Evolutionary conservation across 1,284 basidiomycete genomes (phyloP).

Genomic region (Heterobasidion annosum): DNA sequence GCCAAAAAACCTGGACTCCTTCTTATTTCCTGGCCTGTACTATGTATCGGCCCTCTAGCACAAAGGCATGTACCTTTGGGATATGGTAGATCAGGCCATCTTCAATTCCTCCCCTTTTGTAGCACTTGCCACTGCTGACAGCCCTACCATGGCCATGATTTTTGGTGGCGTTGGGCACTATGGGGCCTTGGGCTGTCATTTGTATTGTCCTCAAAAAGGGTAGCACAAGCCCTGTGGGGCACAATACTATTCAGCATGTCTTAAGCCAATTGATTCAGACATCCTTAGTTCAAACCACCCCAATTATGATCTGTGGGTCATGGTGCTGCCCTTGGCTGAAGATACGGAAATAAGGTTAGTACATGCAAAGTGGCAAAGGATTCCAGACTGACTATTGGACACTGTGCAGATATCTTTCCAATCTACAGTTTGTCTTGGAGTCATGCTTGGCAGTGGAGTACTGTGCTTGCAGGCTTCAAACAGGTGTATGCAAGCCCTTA

Average conservation of each 20-base stretch:
- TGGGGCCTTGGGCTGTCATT: conserved; percentile 20
- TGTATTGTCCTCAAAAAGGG: conserved; percentile 21
- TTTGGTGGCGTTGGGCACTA: conserved; percentile 23
- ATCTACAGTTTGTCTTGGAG: too few species aligned
- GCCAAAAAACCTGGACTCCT: conserved; percentile 10
- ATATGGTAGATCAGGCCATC: background rate
- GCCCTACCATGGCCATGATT: conserved; percentile 14
- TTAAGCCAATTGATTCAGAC: conserved; percentile 15
- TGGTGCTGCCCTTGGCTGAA: too few species aligned
- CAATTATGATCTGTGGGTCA: conserved; percentile 18
- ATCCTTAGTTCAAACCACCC: conserved; percentile 19
- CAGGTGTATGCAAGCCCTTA: too few species aligned
- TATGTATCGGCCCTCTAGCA: background rate
- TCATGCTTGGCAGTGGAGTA: too few species aligned
- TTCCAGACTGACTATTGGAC: too few species aligned
- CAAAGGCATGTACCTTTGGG: conserved; percentile 3
- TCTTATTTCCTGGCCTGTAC: conserved; percentile 7
- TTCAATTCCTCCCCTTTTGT: conserved; percentile 3
- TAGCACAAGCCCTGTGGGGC: conserved; percentile 17
- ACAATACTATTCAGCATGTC: conserved; percentile 22
- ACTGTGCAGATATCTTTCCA: too few species aligned
- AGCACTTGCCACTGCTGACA: conserved; percentile 10
- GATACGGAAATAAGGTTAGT: too few species aligned
- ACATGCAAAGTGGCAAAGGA: too few species aligned
- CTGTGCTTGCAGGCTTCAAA: too few species aligned